Evolutionary conservation across 345 rosid species (phyloP), one percentile per base, ranked within the genome.

Genomic region (Aurinia saxatilis): DNA sequence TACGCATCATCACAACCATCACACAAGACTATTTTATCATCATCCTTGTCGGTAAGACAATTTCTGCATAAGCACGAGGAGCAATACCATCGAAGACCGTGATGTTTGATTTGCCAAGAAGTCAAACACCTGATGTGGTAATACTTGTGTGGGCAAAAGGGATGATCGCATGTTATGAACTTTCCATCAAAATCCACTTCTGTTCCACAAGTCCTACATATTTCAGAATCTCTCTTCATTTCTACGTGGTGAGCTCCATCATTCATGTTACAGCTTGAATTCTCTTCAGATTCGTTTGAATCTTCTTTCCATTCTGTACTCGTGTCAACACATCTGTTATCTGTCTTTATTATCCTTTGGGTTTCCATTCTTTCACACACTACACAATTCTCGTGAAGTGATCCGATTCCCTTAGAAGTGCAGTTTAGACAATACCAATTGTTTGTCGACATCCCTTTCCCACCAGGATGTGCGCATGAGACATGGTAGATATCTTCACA

Each of bases 1-100:
- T 84, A 93, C 17, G 85, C 99, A 60, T 81, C 82, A 76, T 90
- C 97, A 75, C 99, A 93, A 12, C 86, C 84, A 77, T 90, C 99
- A 45, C 99, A 93, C 37, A 93, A 38, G 58, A 93, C 82, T 40
- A 93, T 80, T 74, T 80, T 58, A 51, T 86, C 87, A 66, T 90
- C 92, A 44, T 93, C 96, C 75, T 50, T 79, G 50, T 93, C 90
- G n/a, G 77, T 52, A 9, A 82, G 81, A 82, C 99, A 93, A 27
- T 59, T 56, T 73, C 91, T 77, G 61, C 99, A 93, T 19, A 90
- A 65, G 76, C 99, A 93, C 15, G 97, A 87, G 18, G 99, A 95
- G 72, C 99, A 93, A 63, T 82, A 88, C 99, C 99, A 93, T 46
- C 63, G 67, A 36, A 78, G 77, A 61, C 95, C 85, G 29, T 78